A percentile compares a stretch with the other conserved stretches of the same genome.
Conservation (phyloP, 805 yeast species). For the Lipomyces oligophaga region DNA sequence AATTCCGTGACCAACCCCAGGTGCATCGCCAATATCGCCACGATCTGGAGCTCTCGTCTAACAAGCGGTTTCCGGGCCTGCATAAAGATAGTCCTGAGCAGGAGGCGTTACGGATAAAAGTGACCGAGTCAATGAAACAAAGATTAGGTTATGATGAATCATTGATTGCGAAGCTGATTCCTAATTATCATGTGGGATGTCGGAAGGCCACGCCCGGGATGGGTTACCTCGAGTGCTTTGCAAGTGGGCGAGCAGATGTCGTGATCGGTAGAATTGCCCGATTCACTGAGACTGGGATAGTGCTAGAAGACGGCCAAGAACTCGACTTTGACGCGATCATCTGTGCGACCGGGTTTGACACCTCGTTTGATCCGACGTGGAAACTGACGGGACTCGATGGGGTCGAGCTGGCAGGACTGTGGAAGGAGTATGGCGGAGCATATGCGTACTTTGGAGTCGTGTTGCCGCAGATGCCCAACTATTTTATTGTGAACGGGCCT, state of each 20-base stretch:
- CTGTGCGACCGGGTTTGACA: slow-evolving; percentile 25
- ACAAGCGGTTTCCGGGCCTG: slow-evolving; percentile 9
- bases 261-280: slow-evolving; percentile 18
- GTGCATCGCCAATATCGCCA: slow-evolving; percentile 29
- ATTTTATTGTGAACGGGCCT: slow-evolving; percentile 26
- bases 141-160: slow-evolving; percentile 10
- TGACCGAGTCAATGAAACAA: slow-evolving; percentile 1
- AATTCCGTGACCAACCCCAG: slow-evolving; percentile 18
- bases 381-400: slow-evolving; percentile 23
- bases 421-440: slow-evolving; percentile 21
- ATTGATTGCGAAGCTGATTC: slow-evolving; percentile 18
- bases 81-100: slow-evolving; percentile 10
- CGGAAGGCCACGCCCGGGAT: slow-evolving; percentile 30
- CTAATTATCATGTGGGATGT: slow-evolving; percentile 27
- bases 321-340: slow-evolving; percentile 7
- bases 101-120: slow-evolving; percentile 7
- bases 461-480: slow-evolving; percentile 26
- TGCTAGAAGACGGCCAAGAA: slow-evolving; percentile 17
- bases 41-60: slow-evolving; percentile 23
- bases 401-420: slow-evolving; percentile 12
- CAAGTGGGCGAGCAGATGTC: slow-evolving; percentile 14
- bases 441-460: slow-evolving; percentile 27
- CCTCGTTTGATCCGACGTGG: slow-evolving; percentile 26
- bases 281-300: slow-evolving; percentile 25
- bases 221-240: slow-evolving; percentile 27